These are phyloP conservation scores for Austropuccinia psidii DNA, from an alignment of 1,284 basidiomycete species.

Conservation along the genomic window DNA sequence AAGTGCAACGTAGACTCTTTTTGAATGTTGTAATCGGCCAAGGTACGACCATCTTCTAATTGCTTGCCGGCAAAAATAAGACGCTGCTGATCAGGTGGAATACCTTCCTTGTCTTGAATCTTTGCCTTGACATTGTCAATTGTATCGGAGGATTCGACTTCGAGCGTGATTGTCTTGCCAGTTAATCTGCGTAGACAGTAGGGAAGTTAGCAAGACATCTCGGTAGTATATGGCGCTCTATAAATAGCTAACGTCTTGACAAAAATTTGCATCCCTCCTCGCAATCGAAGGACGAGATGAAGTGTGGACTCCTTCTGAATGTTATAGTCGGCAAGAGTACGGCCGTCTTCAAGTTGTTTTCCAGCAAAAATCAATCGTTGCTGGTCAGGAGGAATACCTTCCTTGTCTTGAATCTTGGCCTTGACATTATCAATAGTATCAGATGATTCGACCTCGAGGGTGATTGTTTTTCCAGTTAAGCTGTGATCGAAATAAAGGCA, in stretches of 20 bases:
- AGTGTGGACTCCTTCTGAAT: constrained; percentile 96
- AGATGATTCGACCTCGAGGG: constrained; percentile 56
- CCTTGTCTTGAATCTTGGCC: constrained; percentile 56
- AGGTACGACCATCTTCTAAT: constrained; percentile 48
- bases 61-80: constrained; percentile 52
- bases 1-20: constrained; percentile 93
- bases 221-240: constrained; percentile 13
- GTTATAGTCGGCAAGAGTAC: constrained; percentile 63
- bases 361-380: constrained; percentile 52
- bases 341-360: constrained; percentile 51
- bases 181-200: constrained; percentile 43
- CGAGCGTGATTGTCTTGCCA: constrained; percentile 53
- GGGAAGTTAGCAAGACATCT: constrained; percentile 39
- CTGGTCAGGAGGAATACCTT: constrained; percentile 61
- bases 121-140: constrained; percentile 57
- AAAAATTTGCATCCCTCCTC: constrained; percentile 56
- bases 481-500: neutral
- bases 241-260: constrained; percentile 41
- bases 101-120: constrained; percentile 60
- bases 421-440: constrained; percentile 60
- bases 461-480: constrained; percentile 50
- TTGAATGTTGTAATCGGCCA: constrained; percentile 83
- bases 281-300: constrained; percentile 81
- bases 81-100: constrained; percentile 57
- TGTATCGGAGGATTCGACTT: constrained; percentile 57